Base-by-base conservation (phyloP, 257 asterid species). In the Przewalskia tangutica region DNA sequence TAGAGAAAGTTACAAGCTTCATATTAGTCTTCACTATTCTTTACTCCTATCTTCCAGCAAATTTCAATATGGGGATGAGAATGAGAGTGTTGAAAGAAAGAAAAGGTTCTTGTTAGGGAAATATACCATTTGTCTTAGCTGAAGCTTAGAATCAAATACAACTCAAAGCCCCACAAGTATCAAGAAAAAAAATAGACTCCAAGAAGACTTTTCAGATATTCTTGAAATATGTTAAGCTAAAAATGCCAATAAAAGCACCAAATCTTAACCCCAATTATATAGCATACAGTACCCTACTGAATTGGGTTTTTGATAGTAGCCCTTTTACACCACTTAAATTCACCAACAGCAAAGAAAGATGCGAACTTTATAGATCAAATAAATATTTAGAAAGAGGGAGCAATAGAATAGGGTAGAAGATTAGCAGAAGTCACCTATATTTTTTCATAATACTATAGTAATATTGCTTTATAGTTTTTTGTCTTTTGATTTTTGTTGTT, bases 341-440 rank as follows among this genome's bases (percentile, higher is more conserved):
- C 89, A 88, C 89, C 94, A 84, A 85, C 87, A 88, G 87, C 83
- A 88, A 83, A 87, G 84, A 85, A 89, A 87, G 85, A 84, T 89
- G 84, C 90, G 86, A 77, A 50, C 82, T 82, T 67, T 71, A 71
- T 42, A 77, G 75, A 81, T 85, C 84, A 84, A 50, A 85, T 71
- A 77, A 81, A 76, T 66, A 83, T 79, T 18, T 13, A 50, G 40
- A 75, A 8, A 75, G 63, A 50, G 59, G 48, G 16, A 23, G 62
- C 8, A 7, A 73, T 6, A 20, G 71, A 27, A 2, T 48, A 8
- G 32, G 32, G 32, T 27, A 27, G 32, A 27, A 27, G 32, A 27
- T 2, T 27, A 27, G 32, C 32, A 27, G 0, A 27, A 27, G 32
- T 27, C 32, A 2, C 32, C 0, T 2, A 1, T 27, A 27, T 27